phyloP scores from a whole-genome alignment of 371 early-diverging fungal species.

The Fennellomyces sp. region DNA sequence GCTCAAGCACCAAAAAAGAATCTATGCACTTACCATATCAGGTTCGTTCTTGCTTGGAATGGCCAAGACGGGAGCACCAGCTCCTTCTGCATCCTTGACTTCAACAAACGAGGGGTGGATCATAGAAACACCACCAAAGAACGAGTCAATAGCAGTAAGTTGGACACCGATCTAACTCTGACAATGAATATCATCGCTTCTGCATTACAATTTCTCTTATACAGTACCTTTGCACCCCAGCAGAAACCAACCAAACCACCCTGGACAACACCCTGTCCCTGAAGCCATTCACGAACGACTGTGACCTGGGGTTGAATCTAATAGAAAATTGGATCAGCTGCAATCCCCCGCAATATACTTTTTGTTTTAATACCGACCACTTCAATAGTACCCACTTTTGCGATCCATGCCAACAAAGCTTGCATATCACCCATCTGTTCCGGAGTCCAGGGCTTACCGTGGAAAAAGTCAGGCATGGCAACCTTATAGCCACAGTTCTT shows the following conservation, averaged over 20 bases:
- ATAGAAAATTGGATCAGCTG: not conserved
- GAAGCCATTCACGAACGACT: conserved; percentile 42
- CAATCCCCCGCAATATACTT: not conserved
- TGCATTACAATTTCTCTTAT: not conserved
- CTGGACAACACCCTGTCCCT: conserved; percentile 37
- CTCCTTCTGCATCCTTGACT: conserved; percentile 52
- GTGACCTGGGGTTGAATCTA: conserved; percentile 35
- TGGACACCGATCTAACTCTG: conserved; percentile 35
- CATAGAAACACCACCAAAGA: conserved; percentile 53
- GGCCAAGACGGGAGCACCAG: conserved; percentile 58
- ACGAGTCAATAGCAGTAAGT: conserved; percentile 25
- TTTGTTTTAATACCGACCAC: conserved; percentile 8
- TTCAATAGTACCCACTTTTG: conserved; percentile 38
- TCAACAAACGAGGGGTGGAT: conserved; percentile 68
- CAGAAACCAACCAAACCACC: conserved; percentile 68
- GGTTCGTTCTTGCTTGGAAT: conserved; percentile 70
- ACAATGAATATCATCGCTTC: not conserved
- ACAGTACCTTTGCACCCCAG: conserved; percentile 61
- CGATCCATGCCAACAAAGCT: conserved; percentile 37
- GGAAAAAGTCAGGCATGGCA: conserved; percentile 70
- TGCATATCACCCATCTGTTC: conserved; percentile 22
- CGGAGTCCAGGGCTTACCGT: conserved; percentile 40
- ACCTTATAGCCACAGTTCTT: conserved; percentile 60
- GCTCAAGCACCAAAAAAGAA: not conserved
- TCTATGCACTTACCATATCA: conserved; percentile 42